Conservation (phyloP, 352 stramenopile genomes). For the Phytophthora sojae region DNA sequence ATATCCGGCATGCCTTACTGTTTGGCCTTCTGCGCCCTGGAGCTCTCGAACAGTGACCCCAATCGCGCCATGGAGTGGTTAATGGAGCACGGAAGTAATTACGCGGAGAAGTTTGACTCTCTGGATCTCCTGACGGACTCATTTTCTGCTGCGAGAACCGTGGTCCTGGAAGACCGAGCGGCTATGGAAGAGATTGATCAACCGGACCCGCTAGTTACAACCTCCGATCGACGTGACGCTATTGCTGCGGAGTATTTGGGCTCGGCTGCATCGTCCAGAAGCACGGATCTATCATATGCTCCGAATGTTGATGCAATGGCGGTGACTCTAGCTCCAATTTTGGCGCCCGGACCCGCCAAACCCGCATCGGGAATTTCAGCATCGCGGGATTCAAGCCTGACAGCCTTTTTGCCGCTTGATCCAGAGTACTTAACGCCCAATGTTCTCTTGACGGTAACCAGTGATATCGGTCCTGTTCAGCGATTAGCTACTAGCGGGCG, state of each 20-base stretch:
- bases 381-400: slow-evolving; percentile 31
- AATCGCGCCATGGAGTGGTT: slow-evolving; percentile 91
- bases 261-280: slow-evolving; percentile 21
- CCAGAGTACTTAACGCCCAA: slow-evolving; percentile 76
- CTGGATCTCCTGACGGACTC: slow-evolving; percentile 55
- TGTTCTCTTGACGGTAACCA: slow-evolving; percentile 83
- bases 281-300: slow-evolving; percentile 12
- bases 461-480: slow-evolving; percentile 71
- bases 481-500: slow-evolving; percentile 68
- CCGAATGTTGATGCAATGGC: slow-evolving; percentile 80
- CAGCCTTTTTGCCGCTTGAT: slow-evolving; percentile 72
- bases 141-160: slow-evolving; percentile 54
- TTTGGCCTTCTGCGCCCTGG: slow-evolving; percentile 69
- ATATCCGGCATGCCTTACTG: slow-evolving; percentile 83
- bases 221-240: slow-evolving; percentile 22
- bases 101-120: slow-evolving; percentile 59
- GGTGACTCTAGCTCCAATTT: slow-evolving; percentile 78
- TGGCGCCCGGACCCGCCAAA: slow-evolving; percentile 56
- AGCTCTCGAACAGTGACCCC: slow-evolving; percentile 81
- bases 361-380: slow-evolving; percentile 7
- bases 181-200: slow-evolving; percentile 86
- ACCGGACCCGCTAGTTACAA: slow-evolving; percentile 63
- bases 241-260: slow-evolving; percentile 30
- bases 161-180: slow-evolving; percentile 64
- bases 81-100: slow-evolving; percentile 81